A percentile compares a stretch with the other conserved stretches of the same genome.
Conservation (phyloP, 306 rosid species). For the Carpinus fangiana region DNA sequence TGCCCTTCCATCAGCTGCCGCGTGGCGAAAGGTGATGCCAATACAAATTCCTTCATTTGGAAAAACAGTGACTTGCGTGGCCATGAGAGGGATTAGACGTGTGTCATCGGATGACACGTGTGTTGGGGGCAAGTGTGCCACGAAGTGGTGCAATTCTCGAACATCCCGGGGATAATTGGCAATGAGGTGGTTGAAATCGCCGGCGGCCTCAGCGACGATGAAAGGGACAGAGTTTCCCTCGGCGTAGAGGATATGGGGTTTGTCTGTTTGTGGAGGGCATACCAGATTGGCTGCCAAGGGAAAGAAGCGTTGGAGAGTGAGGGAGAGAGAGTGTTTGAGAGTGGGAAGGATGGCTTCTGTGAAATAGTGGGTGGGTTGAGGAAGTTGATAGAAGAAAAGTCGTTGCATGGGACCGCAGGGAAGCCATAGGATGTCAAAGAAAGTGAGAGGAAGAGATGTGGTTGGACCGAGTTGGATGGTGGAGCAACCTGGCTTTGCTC, state of each 20-base stretch:
- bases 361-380: conserved; percentile 27
- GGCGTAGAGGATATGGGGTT: conserved; percentile 24
- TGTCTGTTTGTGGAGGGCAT: conserved; percentile 17
- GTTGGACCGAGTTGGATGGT: conserved; percentile 28
- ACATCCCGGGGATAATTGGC: conserved; percentile 22
- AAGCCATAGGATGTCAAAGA: conserved; percentile 44
- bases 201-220: conserved; percentile 13
- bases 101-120: background rate
- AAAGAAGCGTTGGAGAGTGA: conserved; percentile 46
- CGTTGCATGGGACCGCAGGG: conserved; percentile 17
- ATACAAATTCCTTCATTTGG: conserved; percentile 28
- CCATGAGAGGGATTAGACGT: conserved; percentile 15
- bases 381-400: conserved; percentile 39
- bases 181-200: conserved; percentile 9
- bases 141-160: conserved; percentile 23
- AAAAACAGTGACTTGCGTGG: conserved; percentile 30
- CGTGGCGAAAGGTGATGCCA: conserved; percentile 20
- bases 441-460: conserved; percentile 36
- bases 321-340: conserved; percentile 44
- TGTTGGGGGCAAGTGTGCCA: conserved; percentile 10
- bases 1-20: conserved; percentile 20
- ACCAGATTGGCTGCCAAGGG: conserved; percentile 31
- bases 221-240: conserved; percentile 15
- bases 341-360: conserved; percentile 28
- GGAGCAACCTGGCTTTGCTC: conserved; percentile 28